Base-by-base conservation (phyloP, 1,284 basidiomycete genomes). In the Trichosporon sp. region DNA sequence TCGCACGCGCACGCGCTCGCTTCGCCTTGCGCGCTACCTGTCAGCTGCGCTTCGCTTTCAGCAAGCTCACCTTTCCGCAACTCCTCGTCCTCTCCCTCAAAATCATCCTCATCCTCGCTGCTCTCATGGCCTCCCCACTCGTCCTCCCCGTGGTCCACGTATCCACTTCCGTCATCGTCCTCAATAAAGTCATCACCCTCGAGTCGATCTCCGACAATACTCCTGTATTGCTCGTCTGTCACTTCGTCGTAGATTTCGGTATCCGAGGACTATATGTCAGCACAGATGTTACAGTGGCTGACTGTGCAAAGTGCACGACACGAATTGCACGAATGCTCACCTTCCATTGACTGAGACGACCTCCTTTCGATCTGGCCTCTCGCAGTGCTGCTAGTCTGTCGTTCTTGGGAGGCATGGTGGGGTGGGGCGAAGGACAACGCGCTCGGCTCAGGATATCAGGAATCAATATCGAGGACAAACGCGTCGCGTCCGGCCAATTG, bases 81-180 rank as follows among this genome's bases (percentile, higher is more conserved):
- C 65, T 80, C 81, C 68, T 83, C 82, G 62, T 79, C 78, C 63
- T 81, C 80, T 21, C 86, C 86, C 31, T 81, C 78, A 62, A 80
- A 80, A 51, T 79, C 83, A 62, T 84, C 80, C 68, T 83, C 78
- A 38, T 83, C 81, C 66, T 83, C 82, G 47, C 77, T 80, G 62
- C 81, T 78, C 56, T 84, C 83, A 12, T 79, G 80, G 51, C 87
- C 87, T 25, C 86, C 87, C 90, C 93, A 98, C 76, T 96, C 95
- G 74, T 98, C 95, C 87, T 93, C 90, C 4, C 97, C 97, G 77
- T 97, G 92, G 83, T 99, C 97, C 77, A 92, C 90, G 79, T 99
- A 99, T 12, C 93, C 97, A 23, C 87, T 88, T 0, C 91, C 88
- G 65, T 95, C 95, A 84, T 99, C 97, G 77, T 99, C 95, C 62